phyloP scores from a whole-genome alignment of 108 stramenopile genomes.

The Stephanodiscus triporus region DNA sequence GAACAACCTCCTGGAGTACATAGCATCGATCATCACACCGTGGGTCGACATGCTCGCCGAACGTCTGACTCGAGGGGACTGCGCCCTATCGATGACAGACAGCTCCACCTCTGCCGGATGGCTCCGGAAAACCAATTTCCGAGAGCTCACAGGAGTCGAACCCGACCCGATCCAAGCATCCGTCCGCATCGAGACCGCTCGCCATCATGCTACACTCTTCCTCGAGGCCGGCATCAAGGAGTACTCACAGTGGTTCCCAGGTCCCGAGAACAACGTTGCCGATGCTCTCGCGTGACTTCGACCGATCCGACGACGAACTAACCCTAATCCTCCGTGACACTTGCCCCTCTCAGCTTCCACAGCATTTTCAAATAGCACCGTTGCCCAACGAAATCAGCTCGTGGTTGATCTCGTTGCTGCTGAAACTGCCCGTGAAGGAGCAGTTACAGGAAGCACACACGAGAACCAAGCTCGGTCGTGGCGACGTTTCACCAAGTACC shows the following conservation, averaged over 20 bases:
- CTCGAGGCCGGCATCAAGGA: not conserved
- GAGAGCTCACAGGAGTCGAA: not conserved
- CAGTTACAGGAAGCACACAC: constrained; percentile 3
- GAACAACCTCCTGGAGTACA: constrained; percentile 24
- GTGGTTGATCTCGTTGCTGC: constrained; percentile 8
- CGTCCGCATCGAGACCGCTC: not conserved
- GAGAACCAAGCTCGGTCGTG: constrained; percentile 2
- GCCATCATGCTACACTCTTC: not conserved
- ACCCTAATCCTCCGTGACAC: not conserved
- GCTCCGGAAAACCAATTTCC: constrained; percentile 24
- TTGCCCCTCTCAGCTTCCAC: not conserved
- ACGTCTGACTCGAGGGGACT: no score
- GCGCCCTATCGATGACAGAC: no score
- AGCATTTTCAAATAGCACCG: not conserved
- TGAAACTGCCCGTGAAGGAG: constrained; percentile 5
- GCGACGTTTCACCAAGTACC: not conserved
- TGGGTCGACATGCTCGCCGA: no score
- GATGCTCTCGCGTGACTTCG: not conserved
- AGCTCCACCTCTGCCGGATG: no score
- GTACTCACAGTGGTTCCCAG: constrained; percentile 41
- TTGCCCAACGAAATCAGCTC: constrained; percentile 8
- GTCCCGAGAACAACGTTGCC: not conserved
- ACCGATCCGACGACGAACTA: not conserved
- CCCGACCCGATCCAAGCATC: constrained; percentile 2
- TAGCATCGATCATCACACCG: constrained; percentile 16